Evolutionary conservation across 2,329 filamentous ascomycete species (phyloP).

Genomic region (Sarocladium oryzae): DNA sequence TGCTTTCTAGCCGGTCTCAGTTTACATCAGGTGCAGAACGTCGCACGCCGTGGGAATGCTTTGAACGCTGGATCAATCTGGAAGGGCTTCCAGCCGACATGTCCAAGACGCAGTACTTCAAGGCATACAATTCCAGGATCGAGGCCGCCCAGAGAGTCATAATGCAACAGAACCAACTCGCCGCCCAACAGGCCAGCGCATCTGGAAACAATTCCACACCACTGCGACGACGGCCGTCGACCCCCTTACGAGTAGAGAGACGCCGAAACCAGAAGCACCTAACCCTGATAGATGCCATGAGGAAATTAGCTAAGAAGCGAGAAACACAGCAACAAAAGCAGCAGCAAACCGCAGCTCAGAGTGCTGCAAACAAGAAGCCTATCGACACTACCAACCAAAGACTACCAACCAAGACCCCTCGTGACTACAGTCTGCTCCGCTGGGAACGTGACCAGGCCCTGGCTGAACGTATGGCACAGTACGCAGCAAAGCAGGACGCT

Average conservation of each 20-base stretch:
- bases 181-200: constrained; percentile 42
- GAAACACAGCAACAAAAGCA: constrained; percentile 83
- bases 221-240: constrained; percentile 62
- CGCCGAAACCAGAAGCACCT: constrained; percentile 81
- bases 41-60: constrained; percentile 96
- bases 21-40: constrained; percentile 84
- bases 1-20: constrained; percentile 65
- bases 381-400: constrained; percentile 56
- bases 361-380: constrained; percentile 75
- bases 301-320: constrained; percentile 89
- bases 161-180: constrained; percentile 45
- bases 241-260: constrained; percentile 78
- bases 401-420: constrained; percentile 64
- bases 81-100: constrained; percentile 90
- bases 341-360: constrained; percentile 51
- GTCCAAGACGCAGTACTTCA: constrained; percentile 93
- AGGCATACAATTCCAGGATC: constrained; percentile 57
- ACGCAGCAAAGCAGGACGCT: constrained; percentile 53
- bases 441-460: constrained; percentile 74
- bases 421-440: constrained; percentile 85
- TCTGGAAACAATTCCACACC: constrained; percentile 22
- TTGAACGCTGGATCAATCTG: constrained; percentile 89
- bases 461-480: constrained; percentile 51
- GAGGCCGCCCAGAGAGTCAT: constrained; percentile 52
- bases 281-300: constrained; percentile 87